Percentiles rank a stretch among this genome's conserved stretches.
These are phyloP conservation scores for Xylariaceae sp. DNA, from an alignment of 2,329 filamentous ascomycete species.

Conservation along the genomic window DNA sequence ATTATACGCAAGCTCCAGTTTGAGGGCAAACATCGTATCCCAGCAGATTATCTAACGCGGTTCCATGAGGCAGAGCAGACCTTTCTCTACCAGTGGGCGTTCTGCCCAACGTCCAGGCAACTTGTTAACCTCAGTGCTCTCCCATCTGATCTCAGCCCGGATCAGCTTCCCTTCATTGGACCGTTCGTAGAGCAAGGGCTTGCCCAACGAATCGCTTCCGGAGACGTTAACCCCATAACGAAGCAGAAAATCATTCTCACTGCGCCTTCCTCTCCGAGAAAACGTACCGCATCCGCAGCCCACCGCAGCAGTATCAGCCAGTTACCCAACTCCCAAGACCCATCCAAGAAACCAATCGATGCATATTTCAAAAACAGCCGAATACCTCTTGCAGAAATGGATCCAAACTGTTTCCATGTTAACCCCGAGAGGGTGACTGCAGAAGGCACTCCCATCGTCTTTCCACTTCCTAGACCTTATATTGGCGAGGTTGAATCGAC, in stretches of 20 bases:
- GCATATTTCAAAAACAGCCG: slow-evolving; percentile 51
- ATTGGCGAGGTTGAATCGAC: slow-evolving; percentile 36
- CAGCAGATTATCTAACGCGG: slow-evolving; percentile 71
- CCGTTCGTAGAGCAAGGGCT: slow-evolving; percentile 62
- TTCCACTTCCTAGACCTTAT: slow-evolving; percentile 56
- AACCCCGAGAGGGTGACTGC: slow-evolving; percentile 47
- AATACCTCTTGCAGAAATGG: slow-evolving; percentile 59
- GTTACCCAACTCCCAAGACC: slow-evolving; percentile 27
- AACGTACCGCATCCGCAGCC: slow-evolving; percentile 34
- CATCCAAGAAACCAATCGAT: slow-evolving; percentile 47
- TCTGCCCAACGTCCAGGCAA: slow-evolving; percentile 67
- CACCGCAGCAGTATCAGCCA: slow-evolving; percentile 16
- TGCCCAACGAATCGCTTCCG: slow-evolving; percentile 70
- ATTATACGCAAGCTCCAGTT: slow-evolving; percentile 81
- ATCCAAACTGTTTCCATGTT: slow-evolving; percentile 56
- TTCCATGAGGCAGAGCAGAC: slow-evolving; percentile 88
- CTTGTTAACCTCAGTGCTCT: slow-evolving; percentile 73
- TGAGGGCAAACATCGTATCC: slow-evolving; percentile 78
- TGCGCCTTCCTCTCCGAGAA: slow-evolving; percentile 40
- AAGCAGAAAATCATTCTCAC: slow-evolving; percentile 59
- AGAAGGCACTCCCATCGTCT: slow-evolving; percentile 51
- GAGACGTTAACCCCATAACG: slow-evolving; percentile 85
- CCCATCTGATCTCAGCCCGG: slow-evolving; percentile 57
- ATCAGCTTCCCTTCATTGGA: slow-evolving; percentile 79
- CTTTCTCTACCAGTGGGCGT: slow-evolving; percentile 92